Percentiles rank a stretch among this genome's conserved stretches.
These are phyloP conservation scores for Helicosporidium sp. DNA, from an alignment of 139 green algal genomes.

Conservation along the genomic window DNA sequence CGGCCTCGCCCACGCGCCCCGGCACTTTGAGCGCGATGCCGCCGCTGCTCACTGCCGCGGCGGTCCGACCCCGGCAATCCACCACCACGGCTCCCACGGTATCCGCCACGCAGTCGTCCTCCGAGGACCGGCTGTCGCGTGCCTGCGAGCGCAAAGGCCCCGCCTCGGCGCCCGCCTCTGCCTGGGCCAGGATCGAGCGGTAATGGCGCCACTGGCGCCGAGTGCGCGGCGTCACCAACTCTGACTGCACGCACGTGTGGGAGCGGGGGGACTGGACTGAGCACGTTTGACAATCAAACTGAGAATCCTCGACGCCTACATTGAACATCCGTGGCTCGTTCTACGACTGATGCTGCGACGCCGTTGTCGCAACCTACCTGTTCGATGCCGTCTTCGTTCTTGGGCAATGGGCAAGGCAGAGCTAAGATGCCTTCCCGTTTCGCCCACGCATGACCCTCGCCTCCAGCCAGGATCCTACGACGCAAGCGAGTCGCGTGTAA, in stretches of 20 bases:
- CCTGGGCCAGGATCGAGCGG: neutral
- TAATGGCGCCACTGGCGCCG: neutral
- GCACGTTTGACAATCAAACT: no score
- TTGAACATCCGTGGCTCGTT: constrained; percentile 36
- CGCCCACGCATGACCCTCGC: constrained; percentile 37
- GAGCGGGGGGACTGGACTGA: no score
- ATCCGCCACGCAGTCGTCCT: constrained; percentile 21
- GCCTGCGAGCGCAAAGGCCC: no score
- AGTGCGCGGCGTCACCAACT: neutral
- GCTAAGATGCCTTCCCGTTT: neutral
- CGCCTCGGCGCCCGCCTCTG: neutral
- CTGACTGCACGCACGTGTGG: no score
- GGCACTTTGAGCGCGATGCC: constrained; percentile 58
- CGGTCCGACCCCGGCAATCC: constrained; percentile 26
- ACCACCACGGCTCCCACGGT: constrained; percentile 52
- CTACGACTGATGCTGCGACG: constrained; percentile 17
- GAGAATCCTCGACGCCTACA: no score
- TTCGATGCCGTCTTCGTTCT: no score
- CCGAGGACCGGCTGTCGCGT: no score
- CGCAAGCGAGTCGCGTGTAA: neutral
- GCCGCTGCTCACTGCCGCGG: constrained; percentile 56
- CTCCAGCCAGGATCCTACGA: constrained; percentile 49
- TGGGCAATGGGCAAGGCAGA: constrained; percentile 13
- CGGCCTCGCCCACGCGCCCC: constrained; percentile 62
- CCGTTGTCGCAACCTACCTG: constrained; percentile 27